Base-by-base conservation (phyloP, 495 filamentous ascomycete genomes). In the Trichoderma orchidacearum region DNA sequence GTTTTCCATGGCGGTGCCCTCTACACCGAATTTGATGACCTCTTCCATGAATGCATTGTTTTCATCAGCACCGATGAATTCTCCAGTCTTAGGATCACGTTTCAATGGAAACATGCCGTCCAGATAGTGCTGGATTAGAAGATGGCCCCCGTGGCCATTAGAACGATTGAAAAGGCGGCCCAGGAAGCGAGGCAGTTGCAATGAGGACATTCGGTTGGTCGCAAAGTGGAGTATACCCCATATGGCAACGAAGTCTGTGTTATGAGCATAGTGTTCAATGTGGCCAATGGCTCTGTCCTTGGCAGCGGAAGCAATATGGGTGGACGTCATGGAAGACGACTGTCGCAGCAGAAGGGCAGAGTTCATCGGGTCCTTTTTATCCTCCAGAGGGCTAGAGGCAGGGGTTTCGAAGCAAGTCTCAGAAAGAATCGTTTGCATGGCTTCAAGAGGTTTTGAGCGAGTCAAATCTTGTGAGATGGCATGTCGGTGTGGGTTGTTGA, bases 211-310 rank as follows among this genome's bases (percentile, higher is more conserved):
- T 2, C 65, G 56, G 51, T 75, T 71, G 6, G 71, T 70, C 1
- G 76, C 73, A 62, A 86, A 91, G 58, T 85, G 75, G 11, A 94
- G 73, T 1, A 91, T 80, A 2, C 90, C 90, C 74, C 85, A 87
- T 2, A 81, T 66, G 0, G 86, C 78, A 0, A 95, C 88, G 59
- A 89, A 85, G 62, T 95, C 90, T 15, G 72, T 73, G 11, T 78
- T 76, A 64, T 92, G 89, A 15, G 82, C 85, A 66, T 94, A 95
- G 66, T 95, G 90, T 66, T 95, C 90, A 32, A 95, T 87, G 56
- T 92, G 75, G 1, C 78, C 70, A 52, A 93, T 82, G 35, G 79
- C 72, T 58, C 79, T 71, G 59, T 66, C 71, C 0, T 64, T 63
- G 54, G 67, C 36, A 36, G 55, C 35, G 56, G 63, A 34, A 11